phyloP scores from a whole-genome alignment of 306 rosid genomes.

The Prunus persica region DNA sequence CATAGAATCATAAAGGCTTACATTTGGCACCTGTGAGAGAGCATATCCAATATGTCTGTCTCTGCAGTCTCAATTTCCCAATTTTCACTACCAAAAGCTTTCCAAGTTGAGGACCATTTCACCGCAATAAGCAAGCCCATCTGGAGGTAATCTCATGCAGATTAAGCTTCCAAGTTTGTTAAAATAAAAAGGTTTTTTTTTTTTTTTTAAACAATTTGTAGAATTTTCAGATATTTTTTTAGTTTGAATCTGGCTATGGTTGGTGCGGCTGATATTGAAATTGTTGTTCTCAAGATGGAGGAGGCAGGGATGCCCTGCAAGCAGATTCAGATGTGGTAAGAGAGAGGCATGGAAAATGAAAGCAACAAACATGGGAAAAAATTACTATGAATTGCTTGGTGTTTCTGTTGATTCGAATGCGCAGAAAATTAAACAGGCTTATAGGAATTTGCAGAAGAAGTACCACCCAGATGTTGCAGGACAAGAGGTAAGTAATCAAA shows the following conservation, averaged over 20 bases:
- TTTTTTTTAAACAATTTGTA: neutral
- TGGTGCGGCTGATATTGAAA: neutral
- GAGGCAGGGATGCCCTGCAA: conserved; percentile 29
- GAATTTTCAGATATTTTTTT: neutral
- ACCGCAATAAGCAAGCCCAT: conserved; percentile 24
- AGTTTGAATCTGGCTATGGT: neutral
- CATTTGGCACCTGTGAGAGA: neutral
- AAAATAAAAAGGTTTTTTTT: neutral
- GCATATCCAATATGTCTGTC: conserved; percentile 33
- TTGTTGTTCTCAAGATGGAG: conserved; percentile 33
- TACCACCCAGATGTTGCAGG: conserved; percentile 80
- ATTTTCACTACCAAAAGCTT: conserved; percentile 27
- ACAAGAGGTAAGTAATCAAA: conserved; percentile 43
- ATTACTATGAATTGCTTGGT: conserved; percentile 67
- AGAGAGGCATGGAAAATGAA: conserved; percentile 21
- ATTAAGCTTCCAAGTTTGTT: neutral
- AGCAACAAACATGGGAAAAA: conserved; percentile 26
- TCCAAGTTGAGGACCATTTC: conserved; percentile 29
- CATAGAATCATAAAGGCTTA: neutral
- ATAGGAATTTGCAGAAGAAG: conserved; percentile 73
- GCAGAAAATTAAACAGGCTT: conserved; percentile 61
- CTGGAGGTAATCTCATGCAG: conserved; percentile 42
- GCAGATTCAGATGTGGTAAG: conserved; percentile 42
- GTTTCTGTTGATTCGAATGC: conserved; percentile 59
- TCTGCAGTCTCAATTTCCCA: conserved; percentile 26